phyloP scores from a whole-genome alignment of 306 rosid genomes.

The Begonia masoniana region DNA sequence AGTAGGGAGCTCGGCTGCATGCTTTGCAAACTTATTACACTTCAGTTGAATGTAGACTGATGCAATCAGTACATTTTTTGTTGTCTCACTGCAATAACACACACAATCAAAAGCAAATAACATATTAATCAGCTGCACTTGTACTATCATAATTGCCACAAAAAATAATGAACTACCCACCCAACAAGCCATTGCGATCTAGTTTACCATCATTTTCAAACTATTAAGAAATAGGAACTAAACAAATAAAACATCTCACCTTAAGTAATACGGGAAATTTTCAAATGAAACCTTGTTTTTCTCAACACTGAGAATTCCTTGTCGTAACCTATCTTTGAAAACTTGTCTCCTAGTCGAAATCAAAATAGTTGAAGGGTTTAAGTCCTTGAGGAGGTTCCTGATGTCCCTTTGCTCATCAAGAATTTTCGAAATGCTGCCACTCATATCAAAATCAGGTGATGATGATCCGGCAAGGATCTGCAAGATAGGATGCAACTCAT shows the following conservation, averaged over 20 bases:
- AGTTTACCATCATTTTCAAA: too few relatives aligned
- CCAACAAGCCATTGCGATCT: too few relatives aligned
- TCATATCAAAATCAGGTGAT: slow-evolving; percentile 40
- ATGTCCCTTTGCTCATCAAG: slow-evolving; percentile 52
- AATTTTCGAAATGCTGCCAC: slow-evolving; percentile 50
- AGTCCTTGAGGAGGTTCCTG: slow-evolving; percentile 49
- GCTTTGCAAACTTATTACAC: slow-evolving; percentile 55
- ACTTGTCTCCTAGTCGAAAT: slow-evolving; percentile 60
- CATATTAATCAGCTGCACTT: not conserved
- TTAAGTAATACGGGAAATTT: slow-evolving; percentile 81
- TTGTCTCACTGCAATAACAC: slow-evolving; percentile 59
- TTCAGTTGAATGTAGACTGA: slow-evolving; percentile 73
- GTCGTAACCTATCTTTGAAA: slow-evolving; percentile 49
- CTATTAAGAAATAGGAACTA: not conserved
- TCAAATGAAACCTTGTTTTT: slow-evolving; percentile 66
- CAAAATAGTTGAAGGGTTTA: slow-evolving; percentile 34
- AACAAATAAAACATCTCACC: slow-evolving; percentile 31
- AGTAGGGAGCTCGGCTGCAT: slow-evolving; percentile 58
- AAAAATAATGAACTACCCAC: too few relatives aligned
- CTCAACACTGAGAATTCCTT: slow-evolving; percentile 50
- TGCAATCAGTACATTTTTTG: slow-evolving; percentile 59
- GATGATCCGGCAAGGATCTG: slow-evolving; percentile 46
- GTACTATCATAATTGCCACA: too few relatives aligned
- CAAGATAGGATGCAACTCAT: slow-evolving; percentile 42
- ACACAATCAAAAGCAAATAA: not conserved